Conservation (phyloP, 352 stramenopile species). For the Phytophthora parvispora region DNA sequence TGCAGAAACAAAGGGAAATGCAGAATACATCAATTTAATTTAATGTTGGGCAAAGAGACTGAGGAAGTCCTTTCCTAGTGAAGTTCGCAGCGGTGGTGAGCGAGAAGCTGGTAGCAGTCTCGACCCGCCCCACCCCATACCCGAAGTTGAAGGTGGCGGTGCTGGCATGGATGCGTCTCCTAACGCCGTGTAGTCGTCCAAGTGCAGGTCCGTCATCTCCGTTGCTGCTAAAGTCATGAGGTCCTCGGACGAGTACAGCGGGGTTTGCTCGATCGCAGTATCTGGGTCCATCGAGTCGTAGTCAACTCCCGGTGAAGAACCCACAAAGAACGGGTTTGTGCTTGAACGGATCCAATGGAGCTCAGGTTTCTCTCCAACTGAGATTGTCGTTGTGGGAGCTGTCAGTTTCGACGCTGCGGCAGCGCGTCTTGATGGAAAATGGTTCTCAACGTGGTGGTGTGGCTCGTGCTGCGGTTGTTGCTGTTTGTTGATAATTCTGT, state of each 20-base stretch:
- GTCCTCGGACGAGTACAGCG: constrained; percentile 65
- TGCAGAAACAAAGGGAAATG: too few species aligned
- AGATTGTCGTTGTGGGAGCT: background rate
- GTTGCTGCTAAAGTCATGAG: constrained; percentile 60
- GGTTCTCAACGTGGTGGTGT: constrained; percentile 12
- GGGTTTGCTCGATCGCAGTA: constrained; percentile 72
- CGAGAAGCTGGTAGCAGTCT: constrained; percentile 19
- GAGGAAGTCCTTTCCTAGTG: constrained; percentile 80
- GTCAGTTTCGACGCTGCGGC: constrained; percentile 22
- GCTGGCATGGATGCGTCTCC: constrained; percentile 21
- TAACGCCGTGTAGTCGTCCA: constrained; percentile 72
- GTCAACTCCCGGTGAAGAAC: constrained; percentile 19
- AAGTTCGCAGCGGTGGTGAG: constrained; percentile 67
- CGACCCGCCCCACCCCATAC: constrained; percentile 8
- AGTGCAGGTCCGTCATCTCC: constrained; percentile 68
- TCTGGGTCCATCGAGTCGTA: constrained; percentile 78
- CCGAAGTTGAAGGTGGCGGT: constrained; percentile 9
- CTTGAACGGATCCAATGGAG: constrained; percentile 68
- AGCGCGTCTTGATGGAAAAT: constrained; percentile 27
- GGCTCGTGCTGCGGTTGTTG: constrained; percentile 21
- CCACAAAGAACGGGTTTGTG: constrained; percentile 64
- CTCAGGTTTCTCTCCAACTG: constrained; percentile 24
- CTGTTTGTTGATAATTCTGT: constrained; percentile 16
- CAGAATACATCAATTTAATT: constrained; percentile 15
- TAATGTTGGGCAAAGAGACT: constrained; percentile 86